Evolutionary conservation across 1,284 basidiomycete species (phyloP).

Genomic region (Peniophora sp.): DNA sequence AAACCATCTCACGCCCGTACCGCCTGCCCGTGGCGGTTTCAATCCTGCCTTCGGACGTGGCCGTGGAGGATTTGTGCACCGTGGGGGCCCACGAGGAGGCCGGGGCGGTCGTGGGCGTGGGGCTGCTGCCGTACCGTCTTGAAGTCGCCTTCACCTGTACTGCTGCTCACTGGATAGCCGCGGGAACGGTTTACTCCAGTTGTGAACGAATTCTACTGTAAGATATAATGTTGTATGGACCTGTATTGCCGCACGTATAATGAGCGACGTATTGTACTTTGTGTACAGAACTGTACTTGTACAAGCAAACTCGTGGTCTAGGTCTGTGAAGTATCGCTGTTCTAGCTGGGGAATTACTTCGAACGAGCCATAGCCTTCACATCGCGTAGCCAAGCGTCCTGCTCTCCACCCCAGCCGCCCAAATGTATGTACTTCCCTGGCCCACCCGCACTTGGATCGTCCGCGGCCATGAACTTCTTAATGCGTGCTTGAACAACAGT

Average conservation of each 20-base stretch:
- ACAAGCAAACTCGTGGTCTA: too few species aligned
- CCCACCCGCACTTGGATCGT: conserved; percentile 15
- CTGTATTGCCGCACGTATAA: too few species aligned
- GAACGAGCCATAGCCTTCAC: conserved; percentile 7
- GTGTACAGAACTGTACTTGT: too few species aligned
- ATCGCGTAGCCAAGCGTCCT: conserved; percentile 15
- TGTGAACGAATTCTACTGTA: too few species aligned
- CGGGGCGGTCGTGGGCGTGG: conserved; percentile 1
- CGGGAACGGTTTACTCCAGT: too few species aligned
- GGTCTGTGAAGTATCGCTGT: too few species aligned
- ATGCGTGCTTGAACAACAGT: conserved; percentile 22
- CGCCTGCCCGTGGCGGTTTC: conserved; percentile 8
- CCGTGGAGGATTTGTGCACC: conserved; percentile 3
- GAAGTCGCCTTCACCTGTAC: too few species aligned
- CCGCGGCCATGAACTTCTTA: conserved; percentile 9
- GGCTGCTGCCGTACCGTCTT: too few species aligned
- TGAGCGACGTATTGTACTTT: too few species aligned
- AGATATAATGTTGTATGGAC: too few species aligned
- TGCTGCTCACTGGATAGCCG: too few species aligned
- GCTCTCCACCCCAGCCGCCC: conserved; percentile 23
- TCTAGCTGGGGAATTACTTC: too few species aligned
- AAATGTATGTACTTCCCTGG: conserved; percentile 5
- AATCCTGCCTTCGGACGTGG: conserved; percentile 2
- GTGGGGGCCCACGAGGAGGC: conserved; percentile 8
- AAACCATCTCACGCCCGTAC: conserved; percentile 6